Percentiles rank a stretch among this genome's conserved stretches.
Evolutionary conservation across 2,329 filamentous ascomycete species (phyloP).

Genomic region (Colletotrichum spaethianum): DNA sequence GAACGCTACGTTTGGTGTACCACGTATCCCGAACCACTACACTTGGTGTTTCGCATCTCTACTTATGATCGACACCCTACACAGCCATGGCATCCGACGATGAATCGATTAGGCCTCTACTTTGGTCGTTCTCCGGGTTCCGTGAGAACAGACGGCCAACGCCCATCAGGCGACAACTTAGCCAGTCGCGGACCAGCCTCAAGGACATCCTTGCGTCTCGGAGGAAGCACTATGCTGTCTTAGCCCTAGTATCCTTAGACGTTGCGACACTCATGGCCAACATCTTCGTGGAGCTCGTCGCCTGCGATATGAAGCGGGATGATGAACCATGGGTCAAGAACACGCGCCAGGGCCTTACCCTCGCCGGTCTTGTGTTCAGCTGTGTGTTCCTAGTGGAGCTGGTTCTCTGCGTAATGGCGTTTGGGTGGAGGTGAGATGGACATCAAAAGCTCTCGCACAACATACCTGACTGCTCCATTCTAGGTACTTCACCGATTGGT

Average conservation of each 20-base stretch:
- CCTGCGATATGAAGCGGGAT: slow-evolving; percentile 60
- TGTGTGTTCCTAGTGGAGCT: slow-evolving; percentile 77
- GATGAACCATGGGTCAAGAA: slow-evolving; percentile 58
- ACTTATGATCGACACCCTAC: neutral
- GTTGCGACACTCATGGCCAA: slow-evolving; percentile 61
- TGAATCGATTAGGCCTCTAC: slow-evolving; percentile 31
- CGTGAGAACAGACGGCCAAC: slow-evolving; percentile 35
- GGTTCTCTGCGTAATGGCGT: slow-evolving; percentile 70
- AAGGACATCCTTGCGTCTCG: slow-evolving; percentile 47
- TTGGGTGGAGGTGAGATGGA: slow-evolving; percentile 68
- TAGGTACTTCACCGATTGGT: slow-evolving; percentile 71
- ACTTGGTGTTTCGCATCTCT: neutral
- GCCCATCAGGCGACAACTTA: slow-evolving; percentile 35
- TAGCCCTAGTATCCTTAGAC: slow-evolving; percentile 61
- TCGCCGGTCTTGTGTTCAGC: slow-evolving; percentile 71
- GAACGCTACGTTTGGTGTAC: neutral
- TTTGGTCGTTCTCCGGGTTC: slow-evolving; percentile 39
- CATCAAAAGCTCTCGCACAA: slow-evolving; percentile 4
- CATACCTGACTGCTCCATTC: slow-evolving; percentile 24
- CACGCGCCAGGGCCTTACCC: slow-evolving; percentile 59
- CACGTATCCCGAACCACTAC: neutral
- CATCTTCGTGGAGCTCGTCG: slow-evolving; percentile 63
- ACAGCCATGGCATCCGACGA: slow-evolving; percentile 35
- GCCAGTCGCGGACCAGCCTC: slow-evolving; percentile 33
- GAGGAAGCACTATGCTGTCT: slow-evolving; percentile 61